phyloP scores from a whole-genome alignment of 306 rosid species.

The Ziziphus jujuba region DNA sequence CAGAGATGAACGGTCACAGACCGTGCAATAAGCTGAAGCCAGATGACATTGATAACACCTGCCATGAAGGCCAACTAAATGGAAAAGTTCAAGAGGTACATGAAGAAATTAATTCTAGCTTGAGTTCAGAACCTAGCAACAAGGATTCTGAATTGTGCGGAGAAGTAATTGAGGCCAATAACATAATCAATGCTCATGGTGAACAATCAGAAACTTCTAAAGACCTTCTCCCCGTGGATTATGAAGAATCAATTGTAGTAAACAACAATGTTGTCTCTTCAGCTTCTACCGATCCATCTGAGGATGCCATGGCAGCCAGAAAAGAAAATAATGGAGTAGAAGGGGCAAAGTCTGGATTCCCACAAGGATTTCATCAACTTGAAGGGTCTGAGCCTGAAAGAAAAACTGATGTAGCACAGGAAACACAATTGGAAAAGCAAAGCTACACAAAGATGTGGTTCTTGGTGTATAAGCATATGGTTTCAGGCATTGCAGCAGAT shows the following conservation, averaged over 20 bases:
- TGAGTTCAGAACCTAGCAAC: slow-evolving; percentile 26
- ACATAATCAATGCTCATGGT: slow-evolving; percentile 18
- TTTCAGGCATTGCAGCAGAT: slow-evolving; percentile 43
- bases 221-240: slow-evolving; percentile 34
- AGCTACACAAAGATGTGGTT: slow-evolving; percentile 58
- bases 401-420: slow-evolving; percentile 33
- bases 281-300: slow-evolving; percentile 23
- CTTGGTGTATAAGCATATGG: slow-evolving; percentile 86
- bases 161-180: slow-evolving; percentile 27
- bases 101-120: slow-evolving; percentile 28
- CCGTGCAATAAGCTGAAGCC: slow-evolving; percentile 19
- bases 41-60: slow-evolving; percentile 29
- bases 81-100: slow-evolving; percentile 24
- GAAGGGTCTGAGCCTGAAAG: slow-evolving; percentile 27
- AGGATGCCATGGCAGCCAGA: slow-evolving; percentile 21
- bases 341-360: slow-evolving; percentile 15
- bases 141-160: slow-evolving; percentile 21
- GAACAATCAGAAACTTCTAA: slow-evolving; percentile 27
- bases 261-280: slow-evolving; percentile 38
- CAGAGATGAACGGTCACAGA: slow-evolving; percentile 30
- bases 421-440: slow-evolving; percentile 41
- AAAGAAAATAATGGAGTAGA: slow-evolving; percentile 28
- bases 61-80: slow-evolving; percentile 30
- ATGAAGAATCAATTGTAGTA: slow-evolving; percentile 34
- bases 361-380: slow-evolving; percentile 15